Percentiles rank a stretch among this genome's conserved stretches.
Evolutionary conservation across 2,329 filamentous ascomycete genomes (phyloP).

Genomic region (Calonectria pteridis): DNA sequence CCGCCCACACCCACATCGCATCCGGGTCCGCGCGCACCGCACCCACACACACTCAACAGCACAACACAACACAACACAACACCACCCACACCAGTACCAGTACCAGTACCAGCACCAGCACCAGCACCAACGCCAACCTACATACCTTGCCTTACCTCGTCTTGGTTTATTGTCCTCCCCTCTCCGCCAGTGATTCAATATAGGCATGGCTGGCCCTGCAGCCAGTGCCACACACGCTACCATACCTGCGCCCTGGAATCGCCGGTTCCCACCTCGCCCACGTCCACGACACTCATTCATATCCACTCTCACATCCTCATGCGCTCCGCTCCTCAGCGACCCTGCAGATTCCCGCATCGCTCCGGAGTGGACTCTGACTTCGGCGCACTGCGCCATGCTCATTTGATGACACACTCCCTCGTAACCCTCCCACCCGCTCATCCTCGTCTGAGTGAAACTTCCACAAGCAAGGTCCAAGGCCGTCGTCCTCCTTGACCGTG

Average conservation of each 20-base stretch:
- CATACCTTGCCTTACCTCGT: conserved; percentile 15
- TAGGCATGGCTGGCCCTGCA: conserved; percentile 29
- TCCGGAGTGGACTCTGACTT: conserved; percentile 21
- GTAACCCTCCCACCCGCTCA: conserved; percentile 12
- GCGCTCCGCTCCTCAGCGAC: conserved; percentile 20
- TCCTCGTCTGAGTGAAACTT: conserved; percentile 39
- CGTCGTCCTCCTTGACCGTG: conserved; percentile 20
- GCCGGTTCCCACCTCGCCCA: conserved; percentile 22
- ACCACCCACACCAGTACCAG: conserved; percentile 12
- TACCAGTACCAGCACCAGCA: neutral
- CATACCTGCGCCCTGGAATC: conserved; percentile 25
- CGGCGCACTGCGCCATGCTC: conserved; percentile 37
- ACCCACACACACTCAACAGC: conserved; percentile 22
- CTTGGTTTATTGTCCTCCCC: neutral
- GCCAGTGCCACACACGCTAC: conserved; percentile 23
- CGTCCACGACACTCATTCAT: conserved; percentile 7
- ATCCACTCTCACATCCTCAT: conserved; percentile 17
- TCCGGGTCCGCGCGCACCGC: conserved; percentile 17
- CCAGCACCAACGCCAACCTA: conserved; percentile 23
- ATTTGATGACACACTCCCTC: conserved; percentile 31
- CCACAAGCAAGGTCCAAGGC: conserved; percentile 22
- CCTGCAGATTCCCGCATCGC: conserved; percentile 28
- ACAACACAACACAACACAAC: conserved; percentile 5
- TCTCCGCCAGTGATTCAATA: neutral
- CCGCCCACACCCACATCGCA: conserved; percentile 18